phyloP scores from a whole-genome alignment of 2,329 filamentous ascomycete genomes.

The Elsinoe perseae region DNA sequence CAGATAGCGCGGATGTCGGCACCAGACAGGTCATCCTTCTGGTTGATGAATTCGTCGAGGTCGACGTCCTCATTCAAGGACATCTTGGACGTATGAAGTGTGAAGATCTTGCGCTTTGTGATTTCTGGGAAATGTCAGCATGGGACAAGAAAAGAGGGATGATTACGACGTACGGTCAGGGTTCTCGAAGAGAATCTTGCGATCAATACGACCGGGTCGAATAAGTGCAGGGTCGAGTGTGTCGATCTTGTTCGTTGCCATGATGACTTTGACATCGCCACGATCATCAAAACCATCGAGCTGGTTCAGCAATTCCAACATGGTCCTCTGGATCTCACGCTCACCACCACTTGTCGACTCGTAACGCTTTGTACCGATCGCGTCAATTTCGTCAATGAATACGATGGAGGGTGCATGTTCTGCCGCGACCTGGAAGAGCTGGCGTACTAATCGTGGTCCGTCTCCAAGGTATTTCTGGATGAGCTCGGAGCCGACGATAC shows the following conservation, averaged over 20 bases:
- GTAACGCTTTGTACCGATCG: conserved; percentile 97
- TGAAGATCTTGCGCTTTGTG: conserved; percentile 97
- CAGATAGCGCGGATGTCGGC: conserved; percentile 99
- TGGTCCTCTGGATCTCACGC: conserved; percentile 94
- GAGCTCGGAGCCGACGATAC: conserved; percentile 92
- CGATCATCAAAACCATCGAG: conserved; percentile 98
- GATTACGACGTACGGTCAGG: conserved; percentile 52
- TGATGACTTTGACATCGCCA: conserved; percentile 98
- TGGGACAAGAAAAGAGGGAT: conserved; percentile 29
- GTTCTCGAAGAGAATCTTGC: conserved; percentile 81
- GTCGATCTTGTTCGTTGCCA: conserved; percentile 99
- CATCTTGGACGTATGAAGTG: conserved; percentile 98
- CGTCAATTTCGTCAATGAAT: conserved; percentile 98
- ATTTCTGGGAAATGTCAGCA: conserved; percentile 58
- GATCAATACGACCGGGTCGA: conserved; percentile 92
- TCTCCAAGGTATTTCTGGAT: conserved; percentile 99
- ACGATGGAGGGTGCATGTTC: conserved; percentile 96
- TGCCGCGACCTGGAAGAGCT: conserved; percentile 91
- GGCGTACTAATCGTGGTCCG: conserved; percentile 85
- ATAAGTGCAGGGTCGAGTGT: conserved; percentile 93
- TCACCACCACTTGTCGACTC: conserved; percentile 95
- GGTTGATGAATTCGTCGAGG: conserved; percentile 93
- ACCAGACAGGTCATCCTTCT: conserved; percentile 95
- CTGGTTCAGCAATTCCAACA: conserved; percentile 97
- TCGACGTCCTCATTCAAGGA: conserved; percentile 86